Percentiles rank a stretch among this genome's conserved stretches.
These are phyloP conservation scores for Leonotis leonurus DNA, from an alignment of 257 asterid genomes.

Conservation along the genomic window DNA sequence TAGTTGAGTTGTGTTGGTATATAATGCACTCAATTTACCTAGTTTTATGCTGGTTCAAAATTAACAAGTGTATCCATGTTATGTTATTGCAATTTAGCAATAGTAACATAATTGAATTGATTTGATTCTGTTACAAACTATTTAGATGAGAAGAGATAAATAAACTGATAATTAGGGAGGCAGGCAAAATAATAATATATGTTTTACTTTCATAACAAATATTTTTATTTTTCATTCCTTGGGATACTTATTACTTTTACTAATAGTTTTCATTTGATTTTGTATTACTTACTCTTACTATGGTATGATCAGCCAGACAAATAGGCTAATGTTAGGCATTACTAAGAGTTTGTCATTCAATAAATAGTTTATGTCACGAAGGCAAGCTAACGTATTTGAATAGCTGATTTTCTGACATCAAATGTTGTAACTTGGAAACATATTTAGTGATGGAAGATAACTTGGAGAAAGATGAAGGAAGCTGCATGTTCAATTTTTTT, in stretches of 20 bases:
- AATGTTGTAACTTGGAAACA: neutral
- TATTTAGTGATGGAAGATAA: neutral
- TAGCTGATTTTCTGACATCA: neutral
- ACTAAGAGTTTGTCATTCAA: neutral
- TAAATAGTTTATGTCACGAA: neutral
- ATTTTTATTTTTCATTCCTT: neutral
- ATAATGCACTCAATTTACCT: neutral
- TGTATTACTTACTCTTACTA: neutral
- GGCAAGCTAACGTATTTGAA: neutral
- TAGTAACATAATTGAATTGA: neutral
- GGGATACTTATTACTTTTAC: neutral
- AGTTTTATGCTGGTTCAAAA: neutral
- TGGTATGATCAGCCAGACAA: neutral
- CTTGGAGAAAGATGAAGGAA: neutral
- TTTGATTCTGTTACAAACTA: neutral
- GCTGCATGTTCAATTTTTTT: neutral
- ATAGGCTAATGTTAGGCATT: neutral
- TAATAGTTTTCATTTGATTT: neutral
- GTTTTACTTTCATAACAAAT: neutral
- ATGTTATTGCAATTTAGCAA: neutral
- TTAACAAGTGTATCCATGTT: neutral
- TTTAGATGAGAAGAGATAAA: neutral
- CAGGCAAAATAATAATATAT: neutral
- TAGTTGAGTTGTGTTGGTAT: neutral
- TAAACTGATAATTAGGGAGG: neutral